A percentile compares a stretch with the other conserved stretches of the same genome.
These are phyloP conservation scores for Darksidea phi DNA, from an alignment of 495 filamentous ascomycete genomes.

Conservation along the genomic window DNA sequence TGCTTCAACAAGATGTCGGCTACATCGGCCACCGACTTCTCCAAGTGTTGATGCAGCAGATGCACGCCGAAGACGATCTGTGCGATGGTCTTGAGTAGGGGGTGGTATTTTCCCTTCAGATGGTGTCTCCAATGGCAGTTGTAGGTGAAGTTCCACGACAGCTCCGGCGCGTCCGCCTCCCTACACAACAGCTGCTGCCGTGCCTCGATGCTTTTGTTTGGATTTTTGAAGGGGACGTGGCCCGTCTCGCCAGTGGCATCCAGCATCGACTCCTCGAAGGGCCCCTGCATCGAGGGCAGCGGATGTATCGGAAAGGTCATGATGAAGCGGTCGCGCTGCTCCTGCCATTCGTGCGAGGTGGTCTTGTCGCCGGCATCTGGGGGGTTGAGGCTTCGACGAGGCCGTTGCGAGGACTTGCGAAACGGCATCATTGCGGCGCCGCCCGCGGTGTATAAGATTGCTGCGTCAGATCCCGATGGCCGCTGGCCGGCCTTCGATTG, in stretches of 20 bases:
- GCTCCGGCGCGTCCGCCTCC: slow-evolving; percentile 35
- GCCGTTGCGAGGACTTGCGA: slow-evolving; percentile 15
- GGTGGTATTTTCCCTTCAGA: slow-evolving; percentile 69
- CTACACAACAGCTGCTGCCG: slow-evolving; percentile 70
- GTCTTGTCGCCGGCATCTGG: not conserved
- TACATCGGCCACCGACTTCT: slow-evolving; percentile 83
- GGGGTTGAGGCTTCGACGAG: slow-evolving; percentile 7
- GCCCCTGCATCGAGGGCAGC: slow-evolving; percentile 79
- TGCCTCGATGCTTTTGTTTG: slow-evolving; percentile 38
- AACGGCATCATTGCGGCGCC: slow-evolving; percentile 26
- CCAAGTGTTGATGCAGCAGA: slow-evolving; percentile 77
- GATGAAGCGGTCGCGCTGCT: slow-evolving; percentile 28
- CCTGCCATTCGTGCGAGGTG: slow-evolving; percentile 28
- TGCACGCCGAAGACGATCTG: slow-evolving; percentile 94
- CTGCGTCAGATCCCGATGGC: slow-evolving; percentile 9
- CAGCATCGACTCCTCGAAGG: slow-evolving; percentile 87
- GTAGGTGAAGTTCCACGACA: slow-evolving; percentile 61
- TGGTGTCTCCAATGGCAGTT: slow-evolving; percentile 72
- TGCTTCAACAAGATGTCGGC: slow-evolving; percentile 87
- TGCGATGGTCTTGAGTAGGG: slow-evolving; percentile 83
- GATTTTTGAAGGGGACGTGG: slow-evolving; percentile 30
- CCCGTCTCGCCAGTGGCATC: slow-evolving; percentile 60
- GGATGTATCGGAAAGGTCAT: slow-evolving; percentile 63
- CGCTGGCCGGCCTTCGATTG: slow-evolving; percentile 13
- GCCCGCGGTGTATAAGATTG: slow-evolving; percentile 3